Base-by-base conservation (phyloP, 2,329 filamentous ascomycete genomes). In the Fusarium verticillioides region DNA sequence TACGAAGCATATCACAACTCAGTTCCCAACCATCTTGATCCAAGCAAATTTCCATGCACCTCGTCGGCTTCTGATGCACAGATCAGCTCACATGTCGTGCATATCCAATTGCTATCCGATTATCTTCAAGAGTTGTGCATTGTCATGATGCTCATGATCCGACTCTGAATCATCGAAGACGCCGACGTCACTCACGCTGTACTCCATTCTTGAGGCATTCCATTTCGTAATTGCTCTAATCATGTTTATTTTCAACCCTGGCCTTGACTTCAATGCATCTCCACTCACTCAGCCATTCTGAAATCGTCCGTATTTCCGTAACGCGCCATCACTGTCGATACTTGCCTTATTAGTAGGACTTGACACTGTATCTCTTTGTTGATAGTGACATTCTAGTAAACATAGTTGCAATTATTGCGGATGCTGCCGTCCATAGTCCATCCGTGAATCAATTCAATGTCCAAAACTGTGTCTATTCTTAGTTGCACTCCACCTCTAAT, bases 391-490 rank as follows among this genome's bases (percentile, higher is more conserved):
- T 32, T 61, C 34, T 43, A 54, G 23, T 39, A 53, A 13, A 60
- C 11, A 59, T 47, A 16, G 63, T 42, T 28, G 60, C 56, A 13
- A 18, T 46, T 50, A 36, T 47, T 57, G 37, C 63, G 71, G 69
- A 62, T 72, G 63, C 39, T 65, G 60, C 70, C 69, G 63, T 46
- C 44, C 30, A 70, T 67, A 34, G 49, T 36, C 32, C 18, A 52
- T 42, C 16, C 46, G 43, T 39, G 30, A 23, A 44, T 37, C 47
- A 62, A 44, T 46, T 19, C 28, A 28, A 34, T 52, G 52, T 39
- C 42, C 60, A 70, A 36, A 54, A 54, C 39, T 43, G 23, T 60
- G 64, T 69, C 60, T 70, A 75, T 76, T 77, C 69, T 74, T 74
- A 59, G 63, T 63, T 69, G 44, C 60, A 59, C 66, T 54, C 60